These are phyloP conservation scores for Phaeoacremonium minimum DNA, from an alignment of 2,329 filamentous ascomycete genomes.

Conservation along the genomic window DNA sequence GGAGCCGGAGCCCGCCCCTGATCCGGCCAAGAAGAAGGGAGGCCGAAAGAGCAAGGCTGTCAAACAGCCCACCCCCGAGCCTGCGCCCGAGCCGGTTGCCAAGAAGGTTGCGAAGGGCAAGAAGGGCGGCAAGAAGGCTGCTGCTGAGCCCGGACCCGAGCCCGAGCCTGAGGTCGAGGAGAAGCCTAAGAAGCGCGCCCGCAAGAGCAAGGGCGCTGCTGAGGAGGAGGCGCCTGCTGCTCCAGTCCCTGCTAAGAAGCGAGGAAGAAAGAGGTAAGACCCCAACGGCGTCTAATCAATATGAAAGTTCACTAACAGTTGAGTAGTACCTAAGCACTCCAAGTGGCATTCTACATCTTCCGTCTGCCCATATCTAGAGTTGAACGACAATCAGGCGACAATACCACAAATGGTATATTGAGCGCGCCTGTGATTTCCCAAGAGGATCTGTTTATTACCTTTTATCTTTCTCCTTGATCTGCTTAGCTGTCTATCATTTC, in stretches of 20 bases:
- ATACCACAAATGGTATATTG: too few species aligned
- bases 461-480: too few species aligned
- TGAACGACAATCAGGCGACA: too few species aligned
- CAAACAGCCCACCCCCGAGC: constrained; percentile 1
- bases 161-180: constrained; percentile 1
- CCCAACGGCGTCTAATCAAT: too few species aligned
- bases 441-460: too few species aligned
- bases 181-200: background rate
- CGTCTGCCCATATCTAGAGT: too few species aligned
- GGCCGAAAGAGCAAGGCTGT: constrained; percentile 18
- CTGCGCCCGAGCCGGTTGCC: background rate
- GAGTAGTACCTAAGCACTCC: too few species aligned
- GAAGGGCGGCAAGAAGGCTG: background rate
- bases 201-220: background rate
- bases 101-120: background rate
- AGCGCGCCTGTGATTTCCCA: too few species aligned
- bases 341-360: too few species aligned
- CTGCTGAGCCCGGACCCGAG: constrained; percentile 1
- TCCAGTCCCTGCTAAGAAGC: background rate
- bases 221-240: background rate
- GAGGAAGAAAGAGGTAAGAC: too few species aligned
- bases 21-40: constrained; percentile 16
- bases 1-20: constrained; percentile 10
- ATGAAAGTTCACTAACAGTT: too few species aligned
- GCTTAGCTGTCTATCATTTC: too few species aligned